Percentiles rank a stretch among this genome's conserved stretches.
phyloP scores from a whole-genome alignment of 1,139 yeast species.

The Meyerozyma sp. region DNA sequence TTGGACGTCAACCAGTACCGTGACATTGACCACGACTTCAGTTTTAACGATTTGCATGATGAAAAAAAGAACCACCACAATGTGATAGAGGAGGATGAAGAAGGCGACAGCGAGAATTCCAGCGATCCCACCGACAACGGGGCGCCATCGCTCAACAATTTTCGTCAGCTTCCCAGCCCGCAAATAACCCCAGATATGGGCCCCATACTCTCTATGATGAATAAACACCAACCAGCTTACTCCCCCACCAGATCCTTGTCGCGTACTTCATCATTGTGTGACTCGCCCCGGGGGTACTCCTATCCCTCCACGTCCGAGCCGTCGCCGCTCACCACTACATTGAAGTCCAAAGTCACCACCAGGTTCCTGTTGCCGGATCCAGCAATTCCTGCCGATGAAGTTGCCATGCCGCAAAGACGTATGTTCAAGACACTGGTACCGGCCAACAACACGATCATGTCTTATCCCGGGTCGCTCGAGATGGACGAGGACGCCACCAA shows the following conservation, averaged over 20 bases:
- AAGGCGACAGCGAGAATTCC: background rate
- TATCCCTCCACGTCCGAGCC: constrained; percentile 2
- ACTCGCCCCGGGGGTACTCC: background rate
- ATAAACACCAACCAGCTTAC: constrained; percentile 12
- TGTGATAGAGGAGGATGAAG: constrained; percentile 11
- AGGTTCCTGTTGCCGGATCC: constrained; percentile 39
- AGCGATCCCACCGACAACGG: background rate
- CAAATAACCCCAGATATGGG: constrained; percentile 41
- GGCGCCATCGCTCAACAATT: background rate
- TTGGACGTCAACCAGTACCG: constrained; percentile 56
- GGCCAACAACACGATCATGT: constrained; percentile 12
- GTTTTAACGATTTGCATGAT: constrained; percentile 35
- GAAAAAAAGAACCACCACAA: background rate
- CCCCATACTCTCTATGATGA: constrained; percentile 27
- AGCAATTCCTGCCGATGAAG: constrained; percentile 17
- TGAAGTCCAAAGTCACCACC: constrained; percentile 2
- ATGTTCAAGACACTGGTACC: constrained; percentile 23
- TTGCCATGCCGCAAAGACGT: constrained; percentile 21
- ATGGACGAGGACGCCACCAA: constrained; percentile 29
- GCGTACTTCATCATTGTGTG: background rate
- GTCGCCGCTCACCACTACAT: constrained; percentile 1
- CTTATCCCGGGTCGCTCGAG: constrained; percentile 5
- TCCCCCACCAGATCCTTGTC: background rate
- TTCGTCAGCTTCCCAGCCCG: constrained; percentile 35
- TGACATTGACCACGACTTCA: constrained; percentile 51